A percentile compares a stretch with the other conserved stretches of the same genome.
Conservation (phyloP, 345 rosid genomes). For the Xanthoceras sorbifolium region DNA sequence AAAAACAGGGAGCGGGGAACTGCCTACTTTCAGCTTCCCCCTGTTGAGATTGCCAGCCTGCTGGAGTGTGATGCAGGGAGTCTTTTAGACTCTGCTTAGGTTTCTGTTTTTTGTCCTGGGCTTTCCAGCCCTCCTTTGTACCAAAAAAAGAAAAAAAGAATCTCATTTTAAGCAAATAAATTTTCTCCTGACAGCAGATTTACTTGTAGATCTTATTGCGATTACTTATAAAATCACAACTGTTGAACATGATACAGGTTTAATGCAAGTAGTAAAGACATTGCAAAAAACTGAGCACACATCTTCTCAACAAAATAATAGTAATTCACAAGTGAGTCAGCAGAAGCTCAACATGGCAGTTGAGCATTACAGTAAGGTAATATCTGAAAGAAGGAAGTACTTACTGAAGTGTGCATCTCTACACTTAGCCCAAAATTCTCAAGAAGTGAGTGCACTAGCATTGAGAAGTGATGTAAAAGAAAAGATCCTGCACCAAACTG, state of each 20-base stretch:
- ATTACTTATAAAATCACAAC: not conserved
- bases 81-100: too few species aligned
- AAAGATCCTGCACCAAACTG: constrained; percentile 91
- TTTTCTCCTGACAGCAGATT: not conserved
- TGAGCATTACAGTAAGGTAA: not conserved
- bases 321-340: not conserved
- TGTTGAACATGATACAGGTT: not conserved
- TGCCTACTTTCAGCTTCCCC: too few species aligned
- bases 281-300: not conserved
- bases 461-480: constrained; percentile 74
- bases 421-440: constrained; percentile 78
- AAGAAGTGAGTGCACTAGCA: constrained; percentile 75
- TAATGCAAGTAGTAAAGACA: not conserved
- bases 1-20: too few species aligned
- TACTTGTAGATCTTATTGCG: not conserved
- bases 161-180: too few species aligned
- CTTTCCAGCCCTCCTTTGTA: too few species aligned
- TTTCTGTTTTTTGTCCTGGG: too few species aligned
- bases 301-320: not conserved
- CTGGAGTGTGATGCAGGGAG: too few species aligned
- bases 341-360: not conserved
- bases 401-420: constrained; percentile 92
- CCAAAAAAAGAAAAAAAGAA: too few species aligned
- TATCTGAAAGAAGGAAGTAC: constrained; percentile 26
- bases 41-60: too few species aligned